A percentile compares a stretch with the other conserved stretches of the same genome.
These are phyloP conservation scores for Leccinum arenicola DNA, from an alignment of 768 basidiomycete species.

Conservation along the genomic window DNA sequence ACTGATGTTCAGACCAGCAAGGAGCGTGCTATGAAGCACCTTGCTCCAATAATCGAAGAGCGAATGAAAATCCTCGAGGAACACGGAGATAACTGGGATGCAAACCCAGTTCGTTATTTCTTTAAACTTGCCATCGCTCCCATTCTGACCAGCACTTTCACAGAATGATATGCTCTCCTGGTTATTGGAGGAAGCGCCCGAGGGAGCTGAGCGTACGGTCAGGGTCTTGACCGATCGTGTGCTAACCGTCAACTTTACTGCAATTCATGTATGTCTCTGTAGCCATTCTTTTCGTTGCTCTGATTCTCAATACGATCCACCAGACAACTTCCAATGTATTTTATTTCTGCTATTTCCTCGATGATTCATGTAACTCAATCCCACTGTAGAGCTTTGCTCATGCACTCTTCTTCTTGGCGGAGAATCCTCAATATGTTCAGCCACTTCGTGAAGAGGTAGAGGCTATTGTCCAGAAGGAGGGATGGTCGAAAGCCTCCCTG, in stretches of 20 bases:
- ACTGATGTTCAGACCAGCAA: neutral
- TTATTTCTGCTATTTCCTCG: neutral
- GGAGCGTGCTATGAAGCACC: neutral
- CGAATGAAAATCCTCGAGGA: neutral
- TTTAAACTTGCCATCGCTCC: neutral
- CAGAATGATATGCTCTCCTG: neutral
- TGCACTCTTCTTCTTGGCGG: neutral
- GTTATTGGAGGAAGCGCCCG: neutral
- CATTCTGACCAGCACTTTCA: neutral
- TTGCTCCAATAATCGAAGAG: conserved; percentile 5
- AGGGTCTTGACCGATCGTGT: neutral
- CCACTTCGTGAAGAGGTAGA: neutral
- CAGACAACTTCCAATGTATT: neutral
- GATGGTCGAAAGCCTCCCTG: neutral
- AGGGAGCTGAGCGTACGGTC: neutral
- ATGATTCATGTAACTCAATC: neutral
- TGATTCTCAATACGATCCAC: neutral
- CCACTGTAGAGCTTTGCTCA: neutral
- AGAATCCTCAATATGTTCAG: neutral
- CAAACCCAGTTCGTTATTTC: neutral
- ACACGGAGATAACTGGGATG: neutral
- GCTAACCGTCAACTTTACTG: neutral
- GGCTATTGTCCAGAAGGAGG: neutral
- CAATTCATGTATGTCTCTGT: conserved; percentile 14
- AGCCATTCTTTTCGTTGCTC: neutral